These are phyloP conservation scores for Takashimella koratensis DNA, from an alignment of 1,284 basidiomycete genomes.

Conservation along the genomic window DNA sequence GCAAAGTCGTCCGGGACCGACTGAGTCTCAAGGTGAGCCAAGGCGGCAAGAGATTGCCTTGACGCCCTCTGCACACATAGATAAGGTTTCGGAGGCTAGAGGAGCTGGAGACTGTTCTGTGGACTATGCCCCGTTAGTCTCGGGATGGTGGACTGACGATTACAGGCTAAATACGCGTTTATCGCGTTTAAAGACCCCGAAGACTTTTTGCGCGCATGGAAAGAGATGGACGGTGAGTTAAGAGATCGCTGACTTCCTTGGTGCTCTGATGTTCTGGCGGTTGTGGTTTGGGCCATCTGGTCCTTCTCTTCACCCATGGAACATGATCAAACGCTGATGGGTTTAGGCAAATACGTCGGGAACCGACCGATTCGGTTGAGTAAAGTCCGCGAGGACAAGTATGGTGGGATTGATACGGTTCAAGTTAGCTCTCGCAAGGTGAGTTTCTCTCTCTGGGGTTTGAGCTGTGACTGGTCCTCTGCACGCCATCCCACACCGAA, in stretches of 20 bases:
- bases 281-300: not conserved
- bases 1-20: slow-evolving; percentile 88
- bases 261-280: not conserved
- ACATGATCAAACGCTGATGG: slow-evolving; percentile 1
- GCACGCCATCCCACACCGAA: too few relatives aligned
- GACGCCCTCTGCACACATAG: too few relatives aligned
- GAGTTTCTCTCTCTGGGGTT: too few relatives aligned
- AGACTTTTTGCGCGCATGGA: slow-evolving; percentile 98
- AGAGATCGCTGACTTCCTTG: not conserved
- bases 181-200: slow-evolving; percentile 98
- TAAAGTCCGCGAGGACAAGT: slow-evolving; percentile 83
- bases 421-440: slow-evolving; percentile 54
- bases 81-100: too few relatives aligned
- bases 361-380: slow-evolving; percentile 87
- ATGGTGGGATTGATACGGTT: slow-evolving; percentile 78
- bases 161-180: slow-evolving; percentile 91
- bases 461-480: too few relatives aligned
- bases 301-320: slow-evolving; percentile 1
- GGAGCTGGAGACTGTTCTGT: too few relatives aligned
- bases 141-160: slow-evolving; percentile 6
- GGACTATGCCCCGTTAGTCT: too few relatives aligned
- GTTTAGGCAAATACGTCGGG: slow-evolving; percentile 88
- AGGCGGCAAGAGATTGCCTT: too few relatives aligned
- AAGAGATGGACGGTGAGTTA: slow-evolving; percentile 91
- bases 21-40: slow-evolving; percentile 75